Base-by-base conservation (phyloP, 2,329 filamentous ascomycete genomes). In the Coniella vitis region DNA sequence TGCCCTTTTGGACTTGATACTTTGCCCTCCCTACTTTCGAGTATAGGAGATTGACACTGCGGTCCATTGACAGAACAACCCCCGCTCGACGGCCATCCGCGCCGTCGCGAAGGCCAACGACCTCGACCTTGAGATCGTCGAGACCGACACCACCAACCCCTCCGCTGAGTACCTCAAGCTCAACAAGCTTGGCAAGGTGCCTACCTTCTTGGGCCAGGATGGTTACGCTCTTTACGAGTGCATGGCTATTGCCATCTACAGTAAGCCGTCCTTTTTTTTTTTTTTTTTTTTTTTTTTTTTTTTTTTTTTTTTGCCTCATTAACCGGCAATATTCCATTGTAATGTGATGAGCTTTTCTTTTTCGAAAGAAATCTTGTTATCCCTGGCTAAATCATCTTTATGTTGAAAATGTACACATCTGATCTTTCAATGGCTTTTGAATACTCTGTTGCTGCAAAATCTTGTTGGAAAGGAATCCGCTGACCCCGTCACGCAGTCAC, bases 101-200 rank as follows among this genome's bases (percentile, higher is more conserved):
- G 90, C 88, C 63, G 88, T 96, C 67, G 93, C 93, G 63, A 97
- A 98, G 85, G 90, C 89, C 76, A 97, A 97, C 75, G 84, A 86
- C 69, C 81, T 98, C 67, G 90, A 97, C 59, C 71, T 98, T 62
- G 89, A 96, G 73, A 71, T 90, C 58, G 85, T 93, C 60, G 73
- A 86, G 63, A 86, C 83, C 57, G 74, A 84, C 67, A 75, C 79
- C 56, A 70, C 70, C 57, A 83, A 83, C 63, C 72, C 85, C 60
- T 78, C 79, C 58, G 70, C 75, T 57, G 90, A 95, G 67, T 95
- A 95, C 78, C 74, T 83, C 65, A 86, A 89, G 76, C 69, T 87
- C 72, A 94, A 89, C 80, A 81, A 83, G 65, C 85, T 95, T 57
- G 86, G 86, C 74, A 94, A 91, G 80, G 78, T 97, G 65, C 93